Evolutionary conservation across 441 rosid genomes (phyloP).

Genomic region (Erodium moschatum): DNA sequence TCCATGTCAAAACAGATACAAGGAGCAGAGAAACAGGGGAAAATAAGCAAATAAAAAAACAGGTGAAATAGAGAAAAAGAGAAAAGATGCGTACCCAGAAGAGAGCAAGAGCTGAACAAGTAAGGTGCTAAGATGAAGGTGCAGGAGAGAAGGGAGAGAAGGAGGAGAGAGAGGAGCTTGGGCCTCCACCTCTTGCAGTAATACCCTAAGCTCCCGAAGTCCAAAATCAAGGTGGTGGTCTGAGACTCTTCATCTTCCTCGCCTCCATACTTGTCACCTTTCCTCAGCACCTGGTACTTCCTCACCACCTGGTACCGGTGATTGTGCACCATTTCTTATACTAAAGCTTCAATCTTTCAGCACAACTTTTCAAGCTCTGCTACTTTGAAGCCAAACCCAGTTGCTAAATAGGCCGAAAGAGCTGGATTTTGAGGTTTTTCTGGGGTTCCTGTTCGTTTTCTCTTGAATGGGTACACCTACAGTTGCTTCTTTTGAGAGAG

Average conservation of each 20-base stretch:
- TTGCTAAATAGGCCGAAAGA: not conserved
- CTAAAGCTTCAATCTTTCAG: constrained; percentile 4
- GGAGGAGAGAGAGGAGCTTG: constrained; percentile 44
- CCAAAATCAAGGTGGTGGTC: constrained; percentile 21
- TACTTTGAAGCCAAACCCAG: not conserved
- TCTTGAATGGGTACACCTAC: not conserved
- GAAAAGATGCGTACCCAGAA: constrained; percentile 36
- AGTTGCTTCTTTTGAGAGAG: not conserved
- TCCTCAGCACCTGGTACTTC: constrained; percentile 14
- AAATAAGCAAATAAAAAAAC: not conserved
- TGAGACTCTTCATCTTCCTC: constrained; percentile 34
- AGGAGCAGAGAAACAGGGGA: not conserved
- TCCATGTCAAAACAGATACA: not conserved
- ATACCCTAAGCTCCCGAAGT: constrained; percentile 23
- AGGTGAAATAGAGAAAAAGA: constrained; percentile 5
- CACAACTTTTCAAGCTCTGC: not conserved
- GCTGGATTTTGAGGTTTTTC: not conserved
- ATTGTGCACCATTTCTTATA: constrained; percentile 32
- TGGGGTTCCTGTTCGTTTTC: not conserved
- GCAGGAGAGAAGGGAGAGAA: constrained; percentile 58
- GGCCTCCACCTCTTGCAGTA: constrained; percentile 45
- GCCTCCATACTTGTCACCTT: constrained; percentile 24
- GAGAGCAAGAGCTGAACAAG: constrained; percentile 41
- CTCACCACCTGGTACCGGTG: constrained; percentile 35
- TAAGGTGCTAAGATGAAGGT: constrained; percentile 46